Evolutionary conservation across 1,139 yeast genomes (phyloP).

Genomic region (Saccharomycopsis crataegensis): DNA sequence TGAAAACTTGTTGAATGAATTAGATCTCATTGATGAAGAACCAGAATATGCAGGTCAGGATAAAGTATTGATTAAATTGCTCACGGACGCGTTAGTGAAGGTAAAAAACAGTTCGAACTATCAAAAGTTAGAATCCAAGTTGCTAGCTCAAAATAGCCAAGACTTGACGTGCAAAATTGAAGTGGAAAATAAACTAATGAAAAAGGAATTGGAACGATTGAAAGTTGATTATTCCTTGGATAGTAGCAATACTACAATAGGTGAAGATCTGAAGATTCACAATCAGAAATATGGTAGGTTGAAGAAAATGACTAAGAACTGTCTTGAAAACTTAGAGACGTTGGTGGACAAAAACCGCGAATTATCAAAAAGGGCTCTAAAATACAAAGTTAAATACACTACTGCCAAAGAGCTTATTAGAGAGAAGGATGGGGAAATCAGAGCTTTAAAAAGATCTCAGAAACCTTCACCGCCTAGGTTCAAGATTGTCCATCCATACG

Average conservation of each 20-base stretch:
- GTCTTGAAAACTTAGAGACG: conserved; percentile 10
- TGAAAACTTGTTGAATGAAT: background rate
- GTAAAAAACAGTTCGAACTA: conserved; percentile 7
- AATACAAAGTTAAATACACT: conserved; percentile 18
- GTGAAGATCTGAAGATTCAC: conserved; percentile 1
- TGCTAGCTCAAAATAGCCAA: conserved; percentile 10
- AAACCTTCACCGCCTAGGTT: conserved; percentile 11
- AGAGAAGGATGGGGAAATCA: conserved; percentile 10
- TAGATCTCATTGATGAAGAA: background rate
- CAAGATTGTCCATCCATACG: conserved; percentile 1
- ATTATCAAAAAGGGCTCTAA: conserved; percentile 15
- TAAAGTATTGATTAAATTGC: conserved; percentile 2
- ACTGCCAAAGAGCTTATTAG: conserved; percentile 10
- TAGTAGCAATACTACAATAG: background rate
- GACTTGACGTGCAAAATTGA: conserved; percentile 10
- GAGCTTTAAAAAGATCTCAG: conserved; percentile 5
- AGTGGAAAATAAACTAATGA: conserved; percentile 15
- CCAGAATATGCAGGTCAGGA: background rate
- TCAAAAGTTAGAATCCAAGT: conserved; percentile 15
- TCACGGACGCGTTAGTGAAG: conserved; percentile 8
- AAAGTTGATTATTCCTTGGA: conserved; percentile 4
- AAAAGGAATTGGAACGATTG: conserved; percentile 13
- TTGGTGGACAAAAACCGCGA: conserved; percentile 8
- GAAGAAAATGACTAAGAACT: conserved; percentile 8
- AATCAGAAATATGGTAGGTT: conserved; percentile 9